Percentiles rank a stretch among this genome's conserved stretches.
These are phyloP conservation scores for Eucommia ulmoides DNA, from an alignment of 257 asterid genomes.

Conservation along the genomic window DNA sequence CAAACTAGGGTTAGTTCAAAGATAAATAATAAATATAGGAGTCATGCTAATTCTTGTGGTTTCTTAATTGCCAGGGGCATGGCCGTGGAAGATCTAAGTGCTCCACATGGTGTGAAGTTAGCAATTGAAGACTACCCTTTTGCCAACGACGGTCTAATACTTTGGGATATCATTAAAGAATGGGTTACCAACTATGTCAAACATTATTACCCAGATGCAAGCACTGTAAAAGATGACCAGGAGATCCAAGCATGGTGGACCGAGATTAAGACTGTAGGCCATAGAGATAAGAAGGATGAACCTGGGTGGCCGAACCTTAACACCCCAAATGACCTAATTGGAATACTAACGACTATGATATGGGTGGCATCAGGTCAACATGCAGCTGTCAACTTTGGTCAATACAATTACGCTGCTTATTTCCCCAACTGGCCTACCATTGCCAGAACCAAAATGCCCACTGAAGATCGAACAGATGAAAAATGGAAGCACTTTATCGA, in stretches of 20 bases:
- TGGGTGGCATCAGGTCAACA: slow-evolving; percentile 80
- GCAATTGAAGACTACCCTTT: slow-evolving; percentile 72
- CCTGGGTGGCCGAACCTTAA: slow-evolving; percentile 70
- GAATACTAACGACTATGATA: slow-evolving; percentile 44
- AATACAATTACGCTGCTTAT: slow-evolving; percentile 47
- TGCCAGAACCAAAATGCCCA: slow-evolving; percentile 51
- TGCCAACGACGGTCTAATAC: slow-evolving; percentile 59
- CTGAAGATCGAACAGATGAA: slow-evolving; percentile 40
- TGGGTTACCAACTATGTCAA: slow-evolving; percentile 63
- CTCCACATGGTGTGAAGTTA: slow-evolving; percentile 61
- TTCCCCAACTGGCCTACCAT: slow-evolving; percentile 66
- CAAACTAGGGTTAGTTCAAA: too few relatives aligned
- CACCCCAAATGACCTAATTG: slow-evolving; percentile 31
- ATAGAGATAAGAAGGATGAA: too few relatives aligned
- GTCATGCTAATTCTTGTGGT: neutral
- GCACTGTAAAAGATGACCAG: slow-evolving; percentile 23
- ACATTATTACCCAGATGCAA: slow-evolving; percentile 31
- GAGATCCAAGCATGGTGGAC: slow-evolving; percentile 67
- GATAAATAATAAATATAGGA: too few relatives aligned
- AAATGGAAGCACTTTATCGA: slow-evolving; percentile 27
- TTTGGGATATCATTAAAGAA: slow-evolving; percentile 59
- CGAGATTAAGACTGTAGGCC: too few relatives aligned
- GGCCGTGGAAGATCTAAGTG: slow-evolving; percentile 64
- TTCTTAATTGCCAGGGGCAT: slow-evolving; percentile 39
- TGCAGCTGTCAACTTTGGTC: slow-evolving; percentile 82